phyloP scores from a whole-genome alignment of 305 asterid genomes.

The Solanum aculeatissimum region DNA sequence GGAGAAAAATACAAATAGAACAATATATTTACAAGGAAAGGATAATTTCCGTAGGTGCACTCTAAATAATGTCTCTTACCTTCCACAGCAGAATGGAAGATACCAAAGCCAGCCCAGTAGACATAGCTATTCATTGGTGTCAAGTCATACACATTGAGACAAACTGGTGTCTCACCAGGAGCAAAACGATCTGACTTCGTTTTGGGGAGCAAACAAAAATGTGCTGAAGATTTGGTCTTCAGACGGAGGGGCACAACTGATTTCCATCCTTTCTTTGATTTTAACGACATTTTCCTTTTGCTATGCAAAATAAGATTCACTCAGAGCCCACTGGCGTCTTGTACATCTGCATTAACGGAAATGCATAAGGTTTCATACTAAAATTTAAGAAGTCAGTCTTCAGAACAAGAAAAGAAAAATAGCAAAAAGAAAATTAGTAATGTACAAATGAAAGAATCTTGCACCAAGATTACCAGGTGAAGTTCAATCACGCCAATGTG shows the following conservation, averaged over 20 bases:
- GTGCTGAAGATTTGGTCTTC: conserved; percentile 46
- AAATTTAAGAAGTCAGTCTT: neutral
- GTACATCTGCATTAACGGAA: conserved; percentile 25
- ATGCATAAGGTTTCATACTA: conserved; percentile 1
- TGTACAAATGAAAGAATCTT: neutral
- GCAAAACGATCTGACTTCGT: conserved; percentile 54
- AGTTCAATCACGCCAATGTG: neutral
- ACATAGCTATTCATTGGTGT: conserved; percentile 60
- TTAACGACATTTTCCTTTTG: conserved; percentile 43
- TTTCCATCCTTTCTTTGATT: conserved; percentile 68
- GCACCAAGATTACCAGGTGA: neutral
- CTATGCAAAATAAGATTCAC: conserved; percentile 16
- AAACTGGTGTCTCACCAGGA: conserved; percentile 60
- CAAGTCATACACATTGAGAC: conserved; percentile 70
- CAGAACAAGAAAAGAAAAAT: neutral
- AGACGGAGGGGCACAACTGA: conserved; percentile 44
- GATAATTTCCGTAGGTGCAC: neutral
- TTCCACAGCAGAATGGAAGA: conserved; percentile 76
- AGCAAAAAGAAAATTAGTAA: neutral
- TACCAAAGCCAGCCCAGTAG: conserved; percentile 76
- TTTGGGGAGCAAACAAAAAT: conserved; percentile 79
- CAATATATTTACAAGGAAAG: neutral
- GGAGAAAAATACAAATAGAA: neutral
- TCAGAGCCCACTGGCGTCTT: conserved; percentile 22
- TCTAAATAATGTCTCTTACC: conserved; percentile 22